These are phyloP conservation scores for Coniella vitis DNA, from an alignment of 2,329 filamentous ascomycete genomes.

Conservation along the genomic window DNA sequence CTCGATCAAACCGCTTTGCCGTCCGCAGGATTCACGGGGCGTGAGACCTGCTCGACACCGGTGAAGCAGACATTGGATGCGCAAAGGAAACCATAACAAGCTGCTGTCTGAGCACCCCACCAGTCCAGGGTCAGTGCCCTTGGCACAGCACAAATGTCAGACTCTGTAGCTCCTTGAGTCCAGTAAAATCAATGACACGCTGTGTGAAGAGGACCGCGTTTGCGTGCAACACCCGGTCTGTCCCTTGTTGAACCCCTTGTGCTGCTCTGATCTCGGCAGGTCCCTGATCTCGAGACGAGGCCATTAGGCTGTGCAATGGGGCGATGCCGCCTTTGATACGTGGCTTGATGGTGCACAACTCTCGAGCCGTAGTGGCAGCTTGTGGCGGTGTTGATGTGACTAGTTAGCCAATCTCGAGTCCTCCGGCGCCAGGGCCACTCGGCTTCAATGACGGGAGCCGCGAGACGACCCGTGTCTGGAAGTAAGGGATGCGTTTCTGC, in stretches of 20 bases:
- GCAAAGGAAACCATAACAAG: background rate
- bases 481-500: too few species aligned
- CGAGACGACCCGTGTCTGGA: background rate
- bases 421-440: background rate
- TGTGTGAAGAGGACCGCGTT: too few species aligned
- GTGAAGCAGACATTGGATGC: background rate
- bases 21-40: background rate
- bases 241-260: too few species aligned
- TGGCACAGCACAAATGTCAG: background rate
- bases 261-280: too few species aligned
- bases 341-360: too few species aligned
- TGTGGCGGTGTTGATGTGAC: background rate
- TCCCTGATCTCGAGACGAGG: too few species aligned
- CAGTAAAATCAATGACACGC: too few species aligned
- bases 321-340: too few species aligned
- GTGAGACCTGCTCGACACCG: constrained; percentile 5
- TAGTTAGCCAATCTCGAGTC: background rate
- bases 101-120: background rate
- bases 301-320: background rate
- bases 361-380: too few species aligned
- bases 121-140: background rate
- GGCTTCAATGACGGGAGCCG: background rate
- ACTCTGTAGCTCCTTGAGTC: too few species aligned
- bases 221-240: too few species aligned
- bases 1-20: background rate